Percentiles rank a stretch among this genome's conserved stretches.
Evolutionary conservation across 2,329 filamentous ascomycete species (phyloP).

Genomic region (Mycosphaerella sp.): DNA sequence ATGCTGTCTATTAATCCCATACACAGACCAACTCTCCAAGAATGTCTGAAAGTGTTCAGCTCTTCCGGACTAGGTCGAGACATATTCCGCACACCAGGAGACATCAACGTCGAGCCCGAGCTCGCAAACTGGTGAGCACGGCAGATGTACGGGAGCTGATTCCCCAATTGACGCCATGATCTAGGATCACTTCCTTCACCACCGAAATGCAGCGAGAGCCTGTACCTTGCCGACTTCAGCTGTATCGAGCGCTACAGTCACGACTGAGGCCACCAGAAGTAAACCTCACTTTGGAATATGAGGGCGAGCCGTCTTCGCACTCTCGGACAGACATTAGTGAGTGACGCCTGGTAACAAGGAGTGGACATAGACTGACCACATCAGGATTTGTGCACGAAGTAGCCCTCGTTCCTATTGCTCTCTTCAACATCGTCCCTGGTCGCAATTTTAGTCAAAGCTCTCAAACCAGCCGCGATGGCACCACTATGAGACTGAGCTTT

Average conservation of each 20-base stretch:
- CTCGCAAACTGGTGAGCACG: conserved; percentile 1
- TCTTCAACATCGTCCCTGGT: neutral
- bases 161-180: neutral
- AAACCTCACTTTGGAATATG: conserved; percentile 8
- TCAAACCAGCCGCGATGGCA: neutral
- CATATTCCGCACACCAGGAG: conserved; percentile 6
- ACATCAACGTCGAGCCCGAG: conserved; percentile 1
- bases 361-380: neutral
- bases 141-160: neutral
- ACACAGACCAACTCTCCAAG: neutral
- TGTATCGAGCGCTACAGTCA: neutral
- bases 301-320: conserved; percentile 7
- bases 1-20: conserved; percentile 3
- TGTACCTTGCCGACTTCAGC: conserved; percentile 3
- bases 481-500: neutral
- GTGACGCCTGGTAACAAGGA: neutral
- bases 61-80: conserved; percentile 5
- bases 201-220: neutral
- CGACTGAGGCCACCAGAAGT: neutral
- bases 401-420: neutral
- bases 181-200: conserved; percentile 6
- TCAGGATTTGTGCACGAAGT: neutral
- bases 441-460: neutral
- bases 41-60: conserved; percentile 7
- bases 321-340: conserved; percentile 2